Conservation (phyloP, 306 rosid genomes). For the Inga laurina region DNA sequence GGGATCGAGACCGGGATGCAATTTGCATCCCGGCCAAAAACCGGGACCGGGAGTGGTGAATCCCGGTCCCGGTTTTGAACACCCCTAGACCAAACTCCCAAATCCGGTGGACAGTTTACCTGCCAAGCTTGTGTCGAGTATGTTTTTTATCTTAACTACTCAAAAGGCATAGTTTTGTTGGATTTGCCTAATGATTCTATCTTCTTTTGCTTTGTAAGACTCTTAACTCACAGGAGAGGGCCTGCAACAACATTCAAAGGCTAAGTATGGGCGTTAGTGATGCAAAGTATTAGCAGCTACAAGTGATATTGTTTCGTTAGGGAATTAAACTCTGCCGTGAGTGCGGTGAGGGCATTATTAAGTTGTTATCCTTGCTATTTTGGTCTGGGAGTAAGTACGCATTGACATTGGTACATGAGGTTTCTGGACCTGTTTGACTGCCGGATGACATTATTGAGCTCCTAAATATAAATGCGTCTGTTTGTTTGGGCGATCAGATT, state of each 20-base stretch:
- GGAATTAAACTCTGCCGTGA: constrained; percentile 13
- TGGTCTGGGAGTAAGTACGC: constrained; percentile 4
- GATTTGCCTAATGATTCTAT: not conserved
- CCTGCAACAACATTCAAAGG: constrained; percentile 61
- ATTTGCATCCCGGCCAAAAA: too few relatives aligned
- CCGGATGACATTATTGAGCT: not conserved
- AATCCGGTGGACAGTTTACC: constrained; percentile 53
- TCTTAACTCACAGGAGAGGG: constrained; percentile 49
- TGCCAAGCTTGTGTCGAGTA: constrained; percentile 62
- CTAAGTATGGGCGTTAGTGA: constrained; percentile 53
- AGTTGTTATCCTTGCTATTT: not conserved
- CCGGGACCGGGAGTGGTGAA: too few relatives aligned
- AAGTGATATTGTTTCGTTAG: not conserved
- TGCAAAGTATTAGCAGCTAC: not conserved
- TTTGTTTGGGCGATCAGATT: too few relatives aligned
- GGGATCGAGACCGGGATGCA: too few relatives aligned
- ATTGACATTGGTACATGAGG: not conserved
- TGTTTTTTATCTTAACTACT: not conserved
- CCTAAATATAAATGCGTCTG: too few relatives aligned
- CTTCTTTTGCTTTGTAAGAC: constrained; percentile 31
- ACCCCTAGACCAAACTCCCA: constrained; percentile 55
- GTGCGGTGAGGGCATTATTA: constrained; percentile 12
- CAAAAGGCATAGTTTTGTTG: too few relatives aligned
- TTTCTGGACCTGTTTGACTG: constrained; percentile 5
- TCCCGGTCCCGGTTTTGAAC: too few relatives aligned